These are phyloP conservation scores for Paratinospora sagittata DNA, from an alignment of 164 flowering plant species.

Conservation along the genomic window DNA sequence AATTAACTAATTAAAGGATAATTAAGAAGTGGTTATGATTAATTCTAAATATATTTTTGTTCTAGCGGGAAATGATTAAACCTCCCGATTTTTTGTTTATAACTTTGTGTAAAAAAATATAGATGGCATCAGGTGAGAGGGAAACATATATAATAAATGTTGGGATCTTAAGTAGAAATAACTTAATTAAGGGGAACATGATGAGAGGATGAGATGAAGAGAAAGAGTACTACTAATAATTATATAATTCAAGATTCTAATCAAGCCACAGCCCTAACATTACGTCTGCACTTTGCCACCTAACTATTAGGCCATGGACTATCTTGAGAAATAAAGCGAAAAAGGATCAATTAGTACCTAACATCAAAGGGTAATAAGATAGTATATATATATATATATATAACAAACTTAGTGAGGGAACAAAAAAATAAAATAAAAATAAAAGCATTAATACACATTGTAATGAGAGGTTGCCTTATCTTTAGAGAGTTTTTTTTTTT, in stretches of 20 bases:
- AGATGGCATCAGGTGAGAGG: too few species aligned
- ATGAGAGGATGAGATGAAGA: neutral
- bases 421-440: too few species aligned
- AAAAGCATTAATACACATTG: too few species aligned
- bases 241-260: neutral
- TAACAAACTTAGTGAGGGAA: neutral
- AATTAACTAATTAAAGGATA: too few species aligned
- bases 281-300: slow-evolving; percentile 2
- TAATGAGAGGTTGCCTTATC: too few species aligned
- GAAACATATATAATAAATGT: neutral
- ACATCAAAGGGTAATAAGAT: neutral
- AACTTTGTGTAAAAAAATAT: too few species aligned
- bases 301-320: neutral
- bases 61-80: too few species aligned
- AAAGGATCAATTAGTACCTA: neutral
- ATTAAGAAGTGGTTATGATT: too few species aligned
- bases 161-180: neutral
- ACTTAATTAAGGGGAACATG: neutral
- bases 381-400: too few species aligned
- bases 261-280: neutral
- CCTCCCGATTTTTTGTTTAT: too few species aligned
- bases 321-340: neutral
- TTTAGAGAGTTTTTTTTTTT: too few species aligned
- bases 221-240: neutral
- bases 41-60: too few species aligned